Conservation (phyloP, 495 filamentous ascomycete genomes). For the Penicillium nucicola region DNA sequence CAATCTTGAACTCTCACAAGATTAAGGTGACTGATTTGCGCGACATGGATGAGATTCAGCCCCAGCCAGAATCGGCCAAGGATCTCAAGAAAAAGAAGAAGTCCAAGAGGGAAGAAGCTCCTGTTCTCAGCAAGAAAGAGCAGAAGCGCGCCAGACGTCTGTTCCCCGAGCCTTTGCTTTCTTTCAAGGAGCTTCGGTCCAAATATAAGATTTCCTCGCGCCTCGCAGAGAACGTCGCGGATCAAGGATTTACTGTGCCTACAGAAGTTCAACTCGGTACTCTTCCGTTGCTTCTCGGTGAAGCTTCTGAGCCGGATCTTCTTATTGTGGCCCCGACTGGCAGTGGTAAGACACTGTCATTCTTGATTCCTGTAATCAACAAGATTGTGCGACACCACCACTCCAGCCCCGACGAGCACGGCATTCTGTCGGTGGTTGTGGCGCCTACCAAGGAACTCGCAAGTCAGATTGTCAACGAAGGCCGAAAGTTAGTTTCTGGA, state of each 20-base stretch:
- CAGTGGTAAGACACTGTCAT: constrained; percentile 95
- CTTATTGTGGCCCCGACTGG: constrained; percentile 90
- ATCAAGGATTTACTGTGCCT: constrained; percentile 79
- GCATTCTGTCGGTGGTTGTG: constrained; percentile 64
- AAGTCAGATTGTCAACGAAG: constrained; percentile 89
- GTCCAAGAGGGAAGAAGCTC: constrained; percentile 38
- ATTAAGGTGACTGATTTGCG: constrained; percentile 78
- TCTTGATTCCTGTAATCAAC: constrained; percentile 82
- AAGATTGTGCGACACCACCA: constrained; percentile 56
- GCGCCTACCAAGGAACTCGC: constrained; percentile 93
- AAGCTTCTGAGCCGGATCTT: constrained; percentile 59
- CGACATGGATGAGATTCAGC: constrained; percentile 37
- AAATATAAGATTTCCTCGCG: constrained; percentile 66
- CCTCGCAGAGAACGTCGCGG: constrained; percentile 73
- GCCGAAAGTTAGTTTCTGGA: constrained; percentile 70
- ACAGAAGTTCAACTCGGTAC: constrained; percentile 92
- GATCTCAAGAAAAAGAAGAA: constrained; percentile 51
- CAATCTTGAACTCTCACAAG: constrained; percentile 76
- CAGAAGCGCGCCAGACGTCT: constrained; percentile 51
- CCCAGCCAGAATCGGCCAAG: constrained; percentile 37
- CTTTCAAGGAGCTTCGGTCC: constrained; percentile 69
- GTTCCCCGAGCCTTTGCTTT: constrained; percentile 71
- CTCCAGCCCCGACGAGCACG: constrained; percentile 44
- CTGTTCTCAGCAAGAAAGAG: constrained; percentile 49
- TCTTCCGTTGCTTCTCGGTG: constrained; percentile 70